Evolutionary conservation across 78 protist species (phyloP), one percentile per base, ranked within the genome.

Genomic region (Speleostelium caveatum): DNA sequence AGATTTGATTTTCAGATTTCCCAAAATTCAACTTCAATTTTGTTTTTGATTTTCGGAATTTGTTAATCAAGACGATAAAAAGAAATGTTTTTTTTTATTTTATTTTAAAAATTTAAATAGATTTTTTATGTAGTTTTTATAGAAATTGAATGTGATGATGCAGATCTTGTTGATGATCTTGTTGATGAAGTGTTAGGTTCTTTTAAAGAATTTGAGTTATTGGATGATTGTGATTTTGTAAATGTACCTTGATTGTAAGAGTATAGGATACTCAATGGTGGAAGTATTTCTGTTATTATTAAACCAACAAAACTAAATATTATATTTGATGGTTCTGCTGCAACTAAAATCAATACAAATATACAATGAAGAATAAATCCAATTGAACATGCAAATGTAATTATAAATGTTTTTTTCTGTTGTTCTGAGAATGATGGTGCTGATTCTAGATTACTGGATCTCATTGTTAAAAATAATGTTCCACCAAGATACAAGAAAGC

Each of bases 241-340:
- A 80, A 73, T 56, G 53, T 65, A 41, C 89, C 89, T 80, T 80
- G 89, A 35, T 80, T 80, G 61, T 80, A 80, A 56, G 71, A 65
- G 63, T 80, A 80, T 24, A 80, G 63, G 22, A 80, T 80, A 19
- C 67, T 49, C 30, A 80, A 35, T 2, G 55, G 39, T 22, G 89
- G 89, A 6, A 80, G 53, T 28, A 80, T 56, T 32, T 80, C 89
- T 0, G 89, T 80, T n/a, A 80, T 68, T 26, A 80, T 65, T 14
- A 80, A 62, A 56, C 89, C 89, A 10, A 80, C 22, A 59, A 80
- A 80, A 56, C 89, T 80, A 73, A 80, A 80, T 36, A 71, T 36
- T 24, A 80, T 68, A 28, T 80, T 80, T 19, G 77, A 67, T 28
- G 89, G 89, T n/a, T 80, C 32, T 8, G 89, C 89, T 6, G 45